Evolutionary conservation across 768 basidiomycete genomes (phyloP).

Genomic region (Podaxis sp.): DNA sequence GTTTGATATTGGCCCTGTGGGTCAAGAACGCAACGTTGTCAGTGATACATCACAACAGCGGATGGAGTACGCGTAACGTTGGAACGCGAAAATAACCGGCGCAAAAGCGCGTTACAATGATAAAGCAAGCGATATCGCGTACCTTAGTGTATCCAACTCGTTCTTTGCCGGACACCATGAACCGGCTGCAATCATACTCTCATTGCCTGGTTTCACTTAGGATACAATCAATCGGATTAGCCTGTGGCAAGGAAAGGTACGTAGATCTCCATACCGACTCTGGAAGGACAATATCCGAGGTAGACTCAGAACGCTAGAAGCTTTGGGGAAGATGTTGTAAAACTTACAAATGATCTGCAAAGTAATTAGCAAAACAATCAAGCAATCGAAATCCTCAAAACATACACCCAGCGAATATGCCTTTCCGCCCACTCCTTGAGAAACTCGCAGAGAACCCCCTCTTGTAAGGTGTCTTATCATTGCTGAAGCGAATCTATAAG

Average conservation of each 20-base stretch:
- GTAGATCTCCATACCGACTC: neutral
- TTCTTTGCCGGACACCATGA: slow-evolving; percentile 77
- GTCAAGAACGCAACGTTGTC: neutral
- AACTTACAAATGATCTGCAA: slow-evolving; percentile 62
- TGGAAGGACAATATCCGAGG: neutral
- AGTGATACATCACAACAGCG: neutral
- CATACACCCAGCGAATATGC: slow-evolving; percentile 85
- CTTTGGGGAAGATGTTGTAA: neutral
- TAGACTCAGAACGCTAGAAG: neutral
- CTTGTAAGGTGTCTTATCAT: slow-evolving; percentile 97
- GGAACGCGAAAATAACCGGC: neutral
- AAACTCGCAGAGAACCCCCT: slow-evolving; percentile 76
- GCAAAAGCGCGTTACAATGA: neutral
- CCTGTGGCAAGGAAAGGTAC: neutral
- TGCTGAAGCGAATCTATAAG: slow-evolving; percentile 78
- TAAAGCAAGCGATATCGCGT: slow-evolving; percentile 13
- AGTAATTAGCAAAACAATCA: neutral
- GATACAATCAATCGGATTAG: neutral
- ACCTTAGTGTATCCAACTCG: slow-evolving; percentile 78
- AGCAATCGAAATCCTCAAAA: slow-evolving; percentile 16
- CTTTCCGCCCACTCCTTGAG: slow-evolving; percentile 87
- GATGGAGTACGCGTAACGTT: neutral
- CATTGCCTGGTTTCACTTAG: slow-evolving; percentile 61
- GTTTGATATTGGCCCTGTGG: slow-evolving; percentile 59
- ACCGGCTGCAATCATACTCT: slow-evolving; percentile 77